Conservation (phyloP, 495 filamentous ascomycete species). For the Daldinia childiae region DNA sequence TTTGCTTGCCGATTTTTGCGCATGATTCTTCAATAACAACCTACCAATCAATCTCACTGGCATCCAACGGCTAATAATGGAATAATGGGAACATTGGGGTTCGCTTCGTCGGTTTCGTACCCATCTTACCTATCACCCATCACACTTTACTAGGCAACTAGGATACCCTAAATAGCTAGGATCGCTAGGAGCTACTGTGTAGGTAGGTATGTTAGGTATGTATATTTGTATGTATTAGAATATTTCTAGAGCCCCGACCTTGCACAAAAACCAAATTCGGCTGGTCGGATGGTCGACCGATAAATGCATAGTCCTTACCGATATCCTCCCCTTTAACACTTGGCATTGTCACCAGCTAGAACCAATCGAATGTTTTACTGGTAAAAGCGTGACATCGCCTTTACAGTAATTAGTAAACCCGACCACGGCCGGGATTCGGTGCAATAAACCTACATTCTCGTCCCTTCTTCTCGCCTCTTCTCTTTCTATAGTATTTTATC, state of each 20-base stretch:
- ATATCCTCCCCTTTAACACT: not conserved
- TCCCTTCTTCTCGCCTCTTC: constrained; percentile 20
- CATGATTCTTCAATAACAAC: not conserved
- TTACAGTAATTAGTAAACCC: constrained; percentile 12
- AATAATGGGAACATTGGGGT: not conserved
- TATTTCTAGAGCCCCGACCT: not conserved
- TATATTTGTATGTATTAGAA: not conserved
- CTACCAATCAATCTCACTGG: not conserved
- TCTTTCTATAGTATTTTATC: constrained; percentile 26
- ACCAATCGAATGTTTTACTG: constrained; percentile 36
- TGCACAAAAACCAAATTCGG: constrained; percentile 18
- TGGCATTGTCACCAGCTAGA: constrained; percentile 1
- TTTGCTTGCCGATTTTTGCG: not conserved
- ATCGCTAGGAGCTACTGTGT: not conserved
- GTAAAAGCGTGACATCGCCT: constrained; percentile 28
- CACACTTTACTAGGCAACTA: not conserved
- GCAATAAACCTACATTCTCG: constrained; percentile 13
- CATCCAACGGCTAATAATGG: constrained; percentile 6
- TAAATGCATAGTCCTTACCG: not conserved
- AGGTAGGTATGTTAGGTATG: too few species aligned
- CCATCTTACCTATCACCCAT: not conserved
- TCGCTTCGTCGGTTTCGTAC: not conserved
- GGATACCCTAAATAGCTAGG: constrained; percentile 1
- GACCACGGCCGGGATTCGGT: constrained; percentile 22
- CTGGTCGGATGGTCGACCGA: constrained; percentile 12